Percentiles rank a stretch among this genome's conserved stretches.
phyloP scores from a whole-genome alignment of 192 early-diverging fungal species.

The Linnemannia schmuckeri region DNA sequence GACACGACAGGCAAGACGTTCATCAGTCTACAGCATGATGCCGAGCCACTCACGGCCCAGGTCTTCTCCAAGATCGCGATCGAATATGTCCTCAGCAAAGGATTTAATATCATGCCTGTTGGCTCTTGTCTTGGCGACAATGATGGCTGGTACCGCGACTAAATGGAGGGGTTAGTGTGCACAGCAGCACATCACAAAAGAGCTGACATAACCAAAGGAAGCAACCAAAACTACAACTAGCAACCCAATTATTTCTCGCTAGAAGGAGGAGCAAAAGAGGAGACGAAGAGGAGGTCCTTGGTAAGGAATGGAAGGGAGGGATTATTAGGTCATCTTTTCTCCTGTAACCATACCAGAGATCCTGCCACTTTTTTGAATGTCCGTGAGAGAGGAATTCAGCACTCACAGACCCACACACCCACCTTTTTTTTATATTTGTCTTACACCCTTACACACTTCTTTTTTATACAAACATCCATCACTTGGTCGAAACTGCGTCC shows the following conservation, averaged over 20 bases:
- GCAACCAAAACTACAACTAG: not conserved
- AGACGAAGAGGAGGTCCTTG: not conserved
- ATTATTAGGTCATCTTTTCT: not conserved
- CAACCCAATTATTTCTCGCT: no score
- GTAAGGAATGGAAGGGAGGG: not conserved
- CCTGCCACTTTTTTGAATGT: not conserved
- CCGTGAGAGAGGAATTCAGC: not conserved
- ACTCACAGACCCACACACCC: not conserved
- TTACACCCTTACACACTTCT: not conserved
- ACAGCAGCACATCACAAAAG: not conserved
- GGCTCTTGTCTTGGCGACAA: slow-evolving; percentile 57
- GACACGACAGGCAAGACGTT: slow-evolving; percentile 9
- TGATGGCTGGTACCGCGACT: slow-evolving; percentile 27
- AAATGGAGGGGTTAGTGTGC: not conserved
- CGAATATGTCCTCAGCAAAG: slow-evolving; percentile 55
- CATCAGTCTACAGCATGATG: slow-evolving; percentile 60
- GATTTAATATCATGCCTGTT: slow-evolving; percentile 59
- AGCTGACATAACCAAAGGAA: not conserved
- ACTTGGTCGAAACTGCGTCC: not conserved
- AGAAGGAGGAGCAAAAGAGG: not conserved
- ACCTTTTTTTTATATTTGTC: not conserved
- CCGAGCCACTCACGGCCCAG: slow-evolving; percentile 48
- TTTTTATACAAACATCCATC: not conserved
- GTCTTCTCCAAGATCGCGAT: slow-evolving; percentile 61
- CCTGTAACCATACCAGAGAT: no score